A percentile compares a stretch with the other conserved stretches of the same genome.
phyloP scores from a whole-genome alignment of 768 basidiomycete genomes.

The Trametopsis cervina region DNA sequence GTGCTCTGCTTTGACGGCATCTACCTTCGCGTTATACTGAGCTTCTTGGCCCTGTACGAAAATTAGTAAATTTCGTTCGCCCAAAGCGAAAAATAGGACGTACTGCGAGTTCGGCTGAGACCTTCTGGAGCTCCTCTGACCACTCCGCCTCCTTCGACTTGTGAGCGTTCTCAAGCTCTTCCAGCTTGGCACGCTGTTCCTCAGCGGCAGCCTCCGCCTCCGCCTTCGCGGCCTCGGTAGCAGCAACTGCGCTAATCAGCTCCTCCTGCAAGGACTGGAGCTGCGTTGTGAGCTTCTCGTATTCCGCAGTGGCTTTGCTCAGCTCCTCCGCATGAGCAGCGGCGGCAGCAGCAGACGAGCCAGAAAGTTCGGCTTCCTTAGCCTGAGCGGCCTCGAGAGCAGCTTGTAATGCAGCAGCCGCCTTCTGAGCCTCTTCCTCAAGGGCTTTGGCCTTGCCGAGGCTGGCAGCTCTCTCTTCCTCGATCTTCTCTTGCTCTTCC shows the following conservation, averaged over 20 bases:
- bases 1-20: conserved; percentile 60
- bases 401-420: conserved; percentile 39
- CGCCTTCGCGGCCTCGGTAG: conserved; percentile 42
- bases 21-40: conserved; percentile 60
- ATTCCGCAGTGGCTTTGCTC: conserved; percentile 24
- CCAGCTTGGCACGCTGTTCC: conserved; percentile 40
- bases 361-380: conserved; percentile 39
- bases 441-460: conserved; percentile 40
- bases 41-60: conserved; percentile 55
- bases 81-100: conserved; percentile 16
- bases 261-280: conserved; percentile 41
- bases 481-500: conserved; percentile 58
- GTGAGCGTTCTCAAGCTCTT: conserved; percentile 44
- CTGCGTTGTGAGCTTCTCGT: conserved; percentile 35
- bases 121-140: conserved; percentile 45
- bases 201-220: conserved; percentile 40
- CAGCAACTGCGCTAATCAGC: conserved; percentile 35
- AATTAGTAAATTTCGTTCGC: conserved; percentile 1
- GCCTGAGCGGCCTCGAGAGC: conserved; percentile 39
- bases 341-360: conserved; percentile 34
- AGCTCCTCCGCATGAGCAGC: conserved; percentile 41
- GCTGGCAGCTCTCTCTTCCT: conserved; percentile 48
- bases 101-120: conserved; percentile 63
- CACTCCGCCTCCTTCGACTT: conserved; percentile 45
- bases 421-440: conserved; percentile 47